Conservation (phyloP, 768 basidiomycete genomes). For the Psilocybe sp. region DNA sequence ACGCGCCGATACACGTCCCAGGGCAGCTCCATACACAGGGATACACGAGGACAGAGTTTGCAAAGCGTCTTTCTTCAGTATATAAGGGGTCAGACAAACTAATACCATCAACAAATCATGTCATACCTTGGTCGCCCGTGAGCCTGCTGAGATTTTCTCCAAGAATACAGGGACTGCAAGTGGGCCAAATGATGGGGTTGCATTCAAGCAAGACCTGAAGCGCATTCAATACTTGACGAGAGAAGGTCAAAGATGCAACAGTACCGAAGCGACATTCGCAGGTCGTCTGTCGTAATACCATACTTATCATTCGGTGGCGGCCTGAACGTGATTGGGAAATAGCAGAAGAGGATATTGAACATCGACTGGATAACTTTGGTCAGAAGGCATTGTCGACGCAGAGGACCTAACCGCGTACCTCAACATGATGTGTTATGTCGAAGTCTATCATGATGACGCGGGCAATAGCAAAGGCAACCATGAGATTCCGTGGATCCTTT, state of each 20-base stretch:
- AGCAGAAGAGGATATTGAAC: conserved; percentile 95
- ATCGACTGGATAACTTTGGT: conserved; percentile 53
- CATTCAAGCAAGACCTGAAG: conserved; percentile 64
- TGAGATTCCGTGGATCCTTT: conserved; percentile 93
- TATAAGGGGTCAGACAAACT: neutral
- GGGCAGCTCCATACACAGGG: conserved; percentile 75
- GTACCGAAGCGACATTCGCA: conserved; percentile 70
- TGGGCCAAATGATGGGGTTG: conserved; percentile 79
- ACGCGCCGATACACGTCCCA: conserved; percentile 58
- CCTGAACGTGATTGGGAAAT: conserved; percentile 96
- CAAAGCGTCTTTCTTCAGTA: conserved; percentile 77
- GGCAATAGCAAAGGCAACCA: conserved; percentile 86
- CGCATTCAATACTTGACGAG: conserved; percentile 1
- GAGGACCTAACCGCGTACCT: conserved; percentile 49
- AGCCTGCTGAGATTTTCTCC: conserved; percentile 86
- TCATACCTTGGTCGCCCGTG: conserved; percentile 76
- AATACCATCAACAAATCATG: neutral
- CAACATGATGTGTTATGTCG: conserved; percentile 68
- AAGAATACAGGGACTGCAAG: conserved; percentile 85
- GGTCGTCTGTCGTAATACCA: conserved; percentile 85
- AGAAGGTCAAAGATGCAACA: conserved; percentile 4
- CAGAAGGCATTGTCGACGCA: neutral
- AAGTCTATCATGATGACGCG: conserved; percentile 88
- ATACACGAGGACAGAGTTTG: conserved; percentile 75
- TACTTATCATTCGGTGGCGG: conserved; percentile 94